Conservation (phyloP, 2,329 filamentous ascomycete species). For the Diaporthe sp. region DNA sequence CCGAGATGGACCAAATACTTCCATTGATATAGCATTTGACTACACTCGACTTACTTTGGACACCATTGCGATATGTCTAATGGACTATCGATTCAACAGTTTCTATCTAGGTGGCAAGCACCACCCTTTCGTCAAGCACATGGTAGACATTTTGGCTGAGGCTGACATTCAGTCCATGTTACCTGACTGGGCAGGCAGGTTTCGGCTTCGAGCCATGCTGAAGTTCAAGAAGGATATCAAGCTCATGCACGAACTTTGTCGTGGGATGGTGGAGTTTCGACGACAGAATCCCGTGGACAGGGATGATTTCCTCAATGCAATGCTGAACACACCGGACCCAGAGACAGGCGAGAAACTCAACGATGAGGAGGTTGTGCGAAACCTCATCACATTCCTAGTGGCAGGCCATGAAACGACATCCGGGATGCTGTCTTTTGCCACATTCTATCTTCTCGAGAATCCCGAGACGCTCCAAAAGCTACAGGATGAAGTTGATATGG, state of each 20-base stretch:
- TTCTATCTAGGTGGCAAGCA: constrained; percentile 38
- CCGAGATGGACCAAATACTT: not conserved
- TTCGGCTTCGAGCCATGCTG: constrained; percentile 50
- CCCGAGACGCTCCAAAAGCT: constrained; percentile 39
- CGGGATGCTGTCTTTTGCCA: constrained; percentile 38
- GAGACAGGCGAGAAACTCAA: constrained; percentile 40
- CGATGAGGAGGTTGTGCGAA: constrained; percentile 39
- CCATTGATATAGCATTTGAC: not conserved
- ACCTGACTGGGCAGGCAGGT: constrained; percentile 66
- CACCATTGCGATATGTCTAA: constrained; percentile 39
- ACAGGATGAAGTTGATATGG: constrained; percentile 40
- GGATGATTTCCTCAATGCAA: constrained; percentile 40
- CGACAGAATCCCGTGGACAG: constrained; percentile 20
- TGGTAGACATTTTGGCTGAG: constrained; percentile 38
- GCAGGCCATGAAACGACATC: constrained; percentile 41
- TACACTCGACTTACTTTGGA: constrained; percentile 39
- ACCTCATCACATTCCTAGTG: constrained; percentile 41
- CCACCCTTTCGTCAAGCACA: constrained; percentile 36
- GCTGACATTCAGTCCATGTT: constrained; percentile 54
- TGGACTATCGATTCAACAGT: constrained; percentile 42
- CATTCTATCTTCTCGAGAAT: constrained; percentile 40
- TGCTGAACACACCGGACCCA: constrained; percentile 40
- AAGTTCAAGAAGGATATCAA: constrained; percentile 2
- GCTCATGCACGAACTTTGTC: not conserved
- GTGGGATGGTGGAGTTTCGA: not conserved